Evolutionary conservation across 805 yeast genomes (phyloP), one percentile per base, ranked within the genome.

Genomic region (Saturnispora galanensis): DNA sequence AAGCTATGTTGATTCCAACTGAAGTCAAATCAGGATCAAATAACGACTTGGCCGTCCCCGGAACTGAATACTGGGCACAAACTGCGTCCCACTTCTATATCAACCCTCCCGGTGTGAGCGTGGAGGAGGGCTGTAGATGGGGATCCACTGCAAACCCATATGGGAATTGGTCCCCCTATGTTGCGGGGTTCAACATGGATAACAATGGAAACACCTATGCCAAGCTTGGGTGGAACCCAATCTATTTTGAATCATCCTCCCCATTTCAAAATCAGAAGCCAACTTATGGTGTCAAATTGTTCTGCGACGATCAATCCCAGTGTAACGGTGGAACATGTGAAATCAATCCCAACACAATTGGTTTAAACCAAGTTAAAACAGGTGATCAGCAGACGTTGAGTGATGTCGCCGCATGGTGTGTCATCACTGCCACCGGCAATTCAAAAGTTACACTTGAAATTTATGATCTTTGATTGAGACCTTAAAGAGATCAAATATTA

Each of bases 111-210:
- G 95, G 95, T 47, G 80, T 81, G 28, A 75, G 84, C 31, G 71
- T 78, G 26, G 69, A 67, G 9, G 90, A 86, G 35, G 95, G 82
- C 31, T 86, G 95, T 64, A 73, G 74, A 51, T 87, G 96, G 96
- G 96, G 96, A 4, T 64, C 81, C 13, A 70, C 70, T 29, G 63
- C 68, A 40, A 67, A 82, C 48, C 81, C 93, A 13, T 68, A 69
- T 52, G 96, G 96, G 47, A 87, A 87, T 73, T 88, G 96, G 96
- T 66, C 95, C 12, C 95, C 96, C 26, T 87, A 85, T 55, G 95
- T 88, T 51, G 94, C 93, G 12, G 96, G 96, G 51, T 86, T 89
- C 49, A 87, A 87, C 68, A 76, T 76, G 70, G 95, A 85, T 60
- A 64, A 62, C 49, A 64, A 57, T 47, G 81, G 85, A 30, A 74